phyloP scores from a whole-genome alignment of 2,329 filamentous ascomycete species.

The Xylariales sp. region DNA sequence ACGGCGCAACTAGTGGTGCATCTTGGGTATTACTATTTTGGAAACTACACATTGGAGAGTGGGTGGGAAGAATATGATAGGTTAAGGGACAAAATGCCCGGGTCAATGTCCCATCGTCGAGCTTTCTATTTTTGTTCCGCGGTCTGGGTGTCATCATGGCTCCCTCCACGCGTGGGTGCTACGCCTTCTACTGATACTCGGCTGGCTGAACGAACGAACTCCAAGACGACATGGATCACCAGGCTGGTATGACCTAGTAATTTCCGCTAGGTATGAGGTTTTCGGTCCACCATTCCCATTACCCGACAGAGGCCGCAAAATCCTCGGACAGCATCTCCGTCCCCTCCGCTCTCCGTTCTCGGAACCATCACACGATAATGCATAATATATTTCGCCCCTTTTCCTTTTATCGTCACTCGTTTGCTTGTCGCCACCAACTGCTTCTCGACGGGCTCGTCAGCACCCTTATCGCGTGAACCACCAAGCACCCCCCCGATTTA shows the following conservation, averaged over 20 bases:
- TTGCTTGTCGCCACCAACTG: conserved; percentile 37
- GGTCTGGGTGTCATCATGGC: background rate
- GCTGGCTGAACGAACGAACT: conserved; percentile 10
- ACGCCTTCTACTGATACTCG: background rate
- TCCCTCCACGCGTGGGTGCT: background rate
- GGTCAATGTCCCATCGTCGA: background rate
- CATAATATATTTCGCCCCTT: conserved; percentile 42
- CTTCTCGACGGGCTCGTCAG: conserved; percentile 41
- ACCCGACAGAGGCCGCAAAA: background rate
- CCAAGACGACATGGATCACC: conserved; percentile 2
- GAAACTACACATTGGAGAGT: conserved; percentile 30
- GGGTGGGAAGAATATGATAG: conserved; percentile 15
- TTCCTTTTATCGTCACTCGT: conserved; percentile 32
- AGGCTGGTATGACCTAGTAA: conserved; percentile 12
- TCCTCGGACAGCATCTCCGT: background rate
- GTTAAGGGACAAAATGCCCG: conserved; percentile 11
- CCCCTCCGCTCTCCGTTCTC: conserved; percentile 9
- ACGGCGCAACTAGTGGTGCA: conserved; percentile 39
- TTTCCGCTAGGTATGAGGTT: conserved; percentile 3
- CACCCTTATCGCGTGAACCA: conserved; percentile 30
- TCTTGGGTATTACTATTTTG: conserved; percentile 41
- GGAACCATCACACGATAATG: conserved; percentile 42
- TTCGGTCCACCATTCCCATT: conserved; percentile 1
- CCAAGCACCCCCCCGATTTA: conserved; percentile 29
- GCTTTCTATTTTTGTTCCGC: background rate